phyloP scores from a whole-genome alignment of 306 rosid species.

The Rosa chinensis region DNA sequence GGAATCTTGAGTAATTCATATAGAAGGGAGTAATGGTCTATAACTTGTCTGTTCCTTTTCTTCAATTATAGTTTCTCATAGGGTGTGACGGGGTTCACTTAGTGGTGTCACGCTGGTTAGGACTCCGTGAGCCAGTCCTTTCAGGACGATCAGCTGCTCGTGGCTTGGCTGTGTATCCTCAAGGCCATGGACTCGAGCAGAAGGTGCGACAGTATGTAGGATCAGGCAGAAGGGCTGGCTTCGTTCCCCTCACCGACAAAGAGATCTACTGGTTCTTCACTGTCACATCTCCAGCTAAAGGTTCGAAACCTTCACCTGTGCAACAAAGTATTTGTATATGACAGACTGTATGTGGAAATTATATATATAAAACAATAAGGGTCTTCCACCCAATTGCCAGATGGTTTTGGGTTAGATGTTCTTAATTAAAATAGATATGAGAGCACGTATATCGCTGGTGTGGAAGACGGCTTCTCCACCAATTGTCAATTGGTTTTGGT shows the following conservation, averaged over 20 bases:
- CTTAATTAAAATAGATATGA: no score
- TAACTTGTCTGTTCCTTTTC: not conserved
- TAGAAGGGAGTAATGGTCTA: no score
- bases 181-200: conserved; percentile 22
- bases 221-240: conserved; percentile 20
- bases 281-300: not conserved
- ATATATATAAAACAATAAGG: no score
- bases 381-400: no score
- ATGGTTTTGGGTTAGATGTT: no score
- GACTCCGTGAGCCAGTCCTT: conserved; percentile 5
- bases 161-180: conserved; percentile 20
- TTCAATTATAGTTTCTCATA: conserved; percentile 1
- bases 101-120: conserved; percentile 19
- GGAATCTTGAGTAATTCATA: not conserved
- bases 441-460: no score
- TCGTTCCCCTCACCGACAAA: conserved; percentile 15
- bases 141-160: conserved; percentile 27
- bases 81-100: conserved; percentile 31
- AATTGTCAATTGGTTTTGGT: not conserved
- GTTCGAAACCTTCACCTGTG: not conserved
- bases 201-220: not conserved
- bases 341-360: no score
- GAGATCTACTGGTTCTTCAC: conserved; percentile 17
- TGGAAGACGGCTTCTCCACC: not conserved
- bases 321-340: not conserved